These are phyloP conservation scores for Pulveroboletus sp. DNA, from an alignment of 768 basidiomycete species.

Conservation along the genomic window DNA sequence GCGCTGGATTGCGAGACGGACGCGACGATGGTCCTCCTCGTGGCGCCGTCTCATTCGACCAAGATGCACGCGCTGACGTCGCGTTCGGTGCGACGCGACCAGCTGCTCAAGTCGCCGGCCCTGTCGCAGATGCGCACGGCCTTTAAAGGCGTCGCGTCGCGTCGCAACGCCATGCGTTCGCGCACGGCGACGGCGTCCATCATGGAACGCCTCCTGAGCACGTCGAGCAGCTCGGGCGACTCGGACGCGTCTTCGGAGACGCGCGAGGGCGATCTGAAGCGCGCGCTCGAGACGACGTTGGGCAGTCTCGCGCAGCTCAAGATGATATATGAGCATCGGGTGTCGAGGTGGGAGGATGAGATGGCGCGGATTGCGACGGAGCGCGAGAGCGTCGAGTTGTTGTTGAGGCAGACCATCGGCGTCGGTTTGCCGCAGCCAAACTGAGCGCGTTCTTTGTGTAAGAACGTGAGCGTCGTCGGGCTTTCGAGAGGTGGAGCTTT, in stretches of 20 bases:
- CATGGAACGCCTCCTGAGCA: slow-evolving; percentile 39
- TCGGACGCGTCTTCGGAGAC: slow-evolving; percentile 48
- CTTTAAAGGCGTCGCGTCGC: slow-evolving; percentile 57
- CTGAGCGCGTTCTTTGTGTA: slow-evolving; percentile 2
- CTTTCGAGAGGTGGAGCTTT: not conserved
- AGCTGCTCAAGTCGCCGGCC: slow-evolving; percentile 43
- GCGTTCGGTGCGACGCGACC: slow-evolving; percentile 62
- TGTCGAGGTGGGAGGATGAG: slow-evolving; percentile 67
- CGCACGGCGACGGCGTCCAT: slow-evolving; percentile 46
- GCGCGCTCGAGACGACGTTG: slow-evolving; percentile 63
- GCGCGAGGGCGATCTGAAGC: slow-evolving; percentile 61
- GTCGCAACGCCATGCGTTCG: slow-evolving; percentile 47
- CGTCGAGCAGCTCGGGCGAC: slow-evolving; percentile 46
- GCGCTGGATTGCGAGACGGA: slow-evolving; percentile 77
- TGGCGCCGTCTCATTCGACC: slow-evolving; percentile 68
- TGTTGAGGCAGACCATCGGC: slow-evolving; percentile 62
- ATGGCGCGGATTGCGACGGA: slow-evolving; percentile 64
- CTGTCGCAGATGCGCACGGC: slow-evolving; percentile 51
- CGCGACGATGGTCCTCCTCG: slow-evolving; percentile 68
- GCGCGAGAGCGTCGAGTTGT: slow-evolving; percentile 59
- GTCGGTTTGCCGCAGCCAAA: slow-evolving; percentile 32
- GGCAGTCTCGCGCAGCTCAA: slow-evolving; percentile 62
- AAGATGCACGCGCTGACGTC: slow-evolving; percentile 63
- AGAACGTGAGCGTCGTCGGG: not conserved
- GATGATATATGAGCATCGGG: slow-evolving; percentile 63